Percentiles rank a stretch among this genome's conserved stretches.
Conservation (phyloP, 805 yeast species). For the Cyberlindnera maclurae region DNA sequence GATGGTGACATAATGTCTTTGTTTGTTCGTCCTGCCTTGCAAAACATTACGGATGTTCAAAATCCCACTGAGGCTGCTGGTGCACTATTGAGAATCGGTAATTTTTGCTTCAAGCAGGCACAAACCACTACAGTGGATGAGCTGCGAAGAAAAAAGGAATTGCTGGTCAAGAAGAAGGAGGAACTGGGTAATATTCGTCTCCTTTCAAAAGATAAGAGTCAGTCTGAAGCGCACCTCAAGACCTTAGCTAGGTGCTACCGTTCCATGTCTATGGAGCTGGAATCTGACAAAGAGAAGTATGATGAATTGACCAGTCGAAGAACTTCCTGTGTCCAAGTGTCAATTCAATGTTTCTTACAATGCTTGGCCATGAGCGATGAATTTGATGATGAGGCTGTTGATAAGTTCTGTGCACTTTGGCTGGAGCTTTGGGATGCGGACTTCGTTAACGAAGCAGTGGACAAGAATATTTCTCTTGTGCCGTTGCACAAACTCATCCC, state of each 20-base stretch:
- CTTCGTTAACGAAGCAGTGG: conserved; percentile 37
- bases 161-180: conserved; percentile 33
- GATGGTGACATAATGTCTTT: conserved; percentile 48
- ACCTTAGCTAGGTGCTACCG: conserved; percentile 46
- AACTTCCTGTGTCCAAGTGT: conserved; percentile 39
- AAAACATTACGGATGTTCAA: conserved; percentile 9
- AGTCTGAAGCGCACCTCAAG: conserved; percentile 39
- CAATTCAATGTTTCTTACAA: conserved; percentile 53
- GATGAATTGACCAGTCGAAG: conserved; percentile 31
- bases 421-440: conserved; percentile 48
- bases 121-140: conserved; percentile 33
- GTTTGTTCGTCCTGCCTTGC: conserved; percentile 40
- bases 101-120: conserved; percentile 59
- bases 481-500: conserved; percentile 61
- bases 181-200: conserved; percentile 45
- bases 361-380: conserved; percentile 40
- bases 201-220: conserved; percentile 34
- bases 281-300: conserved; percentile 43
- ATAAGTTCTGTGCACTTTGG: conserved; percentile 81
- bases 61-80: conserved; percentile 30
- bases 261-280: conserved; percentile 40
- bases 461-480: conserved; percentile 30
- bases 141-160: conserved; percentile 32
- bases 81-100: conserved; percentile 55
- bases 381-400: conserved; percentile 50